These are phyloP conservation scores for Colletotrichum cordylinicola DNA, from an alignment of 2,329 filamentous ascomycete genomes.

Conservation along the genomic window DNA sequence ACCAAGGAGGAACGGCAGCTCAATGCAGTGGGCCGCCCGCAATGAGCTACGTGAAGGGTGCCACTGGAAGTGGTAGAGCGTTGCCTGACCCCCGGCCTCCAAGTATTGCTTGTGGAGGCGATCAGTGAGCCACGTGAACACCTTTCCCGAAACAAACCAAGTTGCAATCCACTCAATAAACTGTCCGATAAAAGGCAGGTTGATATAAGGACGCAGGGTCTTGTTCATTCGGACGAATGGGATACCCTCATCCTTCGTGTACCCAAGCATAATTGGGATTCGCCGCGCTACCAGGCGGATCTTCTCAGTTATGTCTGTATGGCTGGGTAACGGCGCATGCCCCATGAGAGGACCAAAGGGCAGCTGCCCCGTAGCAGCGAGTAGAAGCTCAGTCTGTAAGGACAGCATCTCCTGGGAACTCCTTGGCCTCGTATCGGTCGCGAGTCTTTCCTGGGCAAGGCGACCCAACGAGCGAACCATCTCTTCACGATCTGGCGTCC, in stretches of 20 bases:
- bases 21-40: slow-evolving; percentile 22
- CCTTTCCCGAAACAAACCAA: neutral
- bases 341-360: slow-evolving; percentile 13
- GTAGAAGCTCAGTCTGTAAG: slow-evolving; percentile 5
- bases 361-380: neutral
- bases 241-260: neutral
- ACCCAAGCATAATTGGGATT: neutral
- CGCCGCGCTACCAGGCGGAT: neutral
- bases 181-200: neutral
- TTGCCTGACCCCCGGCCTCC: neutral
- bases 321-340: neutral
- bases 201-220: neutral
- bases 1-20: slow-evolving; percentile 23
- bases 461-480: slow-evolving; percentile 1
- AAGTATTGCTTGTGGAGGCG: neutral
- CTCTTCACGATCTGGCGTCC: neutral
- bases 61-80: slow-evolving; percentile 5
- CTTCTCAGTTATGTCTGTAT: neutral
- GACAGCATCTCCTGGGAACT: neutral
- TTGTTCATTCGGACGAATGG: neutral
- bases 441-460: neutral
- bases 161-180: neutral
- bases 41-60: slow-evolving; percentile 5
- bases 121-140: neutral
- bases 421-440: neutral